These are phyloP conservation scores for Pleodorina starrii DNA, from an alignment of 139 green algal species.

Conservation along the genomic window DNA sequence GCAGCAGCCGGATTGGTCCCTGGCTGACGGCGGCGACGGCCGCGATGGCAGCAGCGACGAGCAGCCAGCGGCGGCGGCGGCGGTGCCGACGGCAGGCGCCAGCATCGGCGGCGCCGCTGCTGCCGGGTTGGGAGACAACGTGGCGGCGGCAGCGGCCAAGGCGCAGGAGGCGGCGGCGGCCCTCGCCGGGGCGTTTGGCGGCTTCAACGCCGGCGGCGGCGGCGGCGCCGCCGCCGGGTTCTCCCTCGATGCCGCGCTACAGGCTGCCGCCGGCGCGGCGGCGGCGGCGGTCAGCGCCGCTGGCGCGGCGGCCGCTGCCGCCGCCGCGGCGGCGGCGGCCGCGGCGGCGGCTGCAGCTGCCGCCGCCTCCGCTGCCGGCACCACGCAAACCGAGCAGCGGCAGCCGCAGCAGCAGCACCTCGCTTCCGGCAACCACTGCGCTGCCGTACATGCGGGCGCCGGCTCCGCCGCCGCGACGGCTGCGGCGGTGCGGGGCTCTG, in stretches of 20 bases:
- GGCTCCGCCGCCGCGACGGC: background rate
- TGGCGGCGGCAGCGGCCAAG: slow-evolving; percentile 1
- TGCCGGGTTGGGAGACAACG: background rate
- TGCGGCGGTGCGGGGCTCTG: slow-evolving; percentile 25
- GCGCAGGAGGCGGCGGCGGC: slow-evolving; percentile 22
- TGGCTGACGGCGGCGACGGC: slow-evolving; percentile 44
- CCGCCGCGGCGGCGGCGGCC: background rate
- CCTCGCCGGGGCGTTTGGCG: background rate
- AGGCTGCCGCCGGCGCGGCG: background rate
- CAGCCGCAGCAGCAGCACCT: background rate
- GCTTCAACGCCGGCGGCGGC: background rate
- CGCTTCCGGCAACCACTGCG: background rate
- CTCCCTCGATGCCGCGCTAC: background rate
- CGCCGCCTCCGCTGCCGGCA: background rate
- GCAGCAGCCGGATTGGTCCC: slow-evolving; percentile 68
- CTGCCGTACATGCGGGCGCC: background rate
- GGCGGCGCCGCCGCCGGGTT: background rate
- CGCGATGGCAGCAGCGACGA: background rate
- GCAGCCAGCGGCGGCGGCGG: background rate
- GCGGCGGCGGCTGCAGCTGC: background rate
- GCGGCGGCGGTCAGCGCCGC: slow-evolving; percentile 17
- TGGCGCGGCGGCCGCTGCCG: background rate
- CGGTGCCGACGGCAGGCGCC: background rate
- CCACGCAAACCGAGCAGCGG: background rate
- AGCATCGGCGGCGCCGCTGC: background rate